Conservation (phyloP, 1,284 basidiomycete genomes). For the Ganoderma lingzhi region DNA sequence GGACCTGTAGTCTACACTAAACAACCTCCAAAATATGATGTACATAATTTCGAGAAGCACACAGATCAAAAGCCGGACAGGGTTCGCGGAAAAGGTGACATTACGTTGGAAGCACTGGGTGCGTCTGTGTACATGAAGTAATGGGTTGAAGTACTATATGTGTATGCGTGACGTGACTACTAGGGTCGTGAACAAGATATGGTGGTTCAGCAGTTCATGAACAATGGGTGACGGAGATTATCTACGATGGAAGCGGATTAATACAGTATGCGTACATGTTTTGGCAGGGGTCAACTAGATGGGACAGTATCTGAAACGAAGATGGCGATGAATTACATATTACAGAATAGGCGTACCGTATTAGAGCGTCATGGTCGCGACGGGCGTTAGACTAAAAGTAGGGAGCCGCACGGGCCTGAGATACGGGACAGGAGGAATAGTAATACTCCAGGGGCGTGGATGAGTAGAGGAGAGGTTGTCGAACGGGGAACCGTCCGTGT, state of each 20-base stretch:
- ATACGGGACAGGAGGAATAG: constrained; percentile 1
- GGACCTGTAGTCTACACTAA: no score
- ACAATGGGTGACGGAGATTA: constrained; percentile 14
- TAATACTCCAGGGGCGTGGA: background rate
- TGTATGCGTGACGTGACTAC: constrained; percentile 1
- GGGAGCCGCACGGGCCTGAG: background rate
- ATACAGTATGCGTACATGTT: constrained; percentile 31
- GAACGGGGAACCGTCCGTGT: background rate
- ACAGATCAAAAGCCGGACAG: background rate
- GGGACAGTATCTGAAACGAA: constrained; percentile 15
- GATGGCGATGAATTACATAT: constrained; percentile 19
- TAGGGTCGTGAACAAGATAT: constrained; percentile 5
- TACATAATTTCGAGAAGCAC: no score
- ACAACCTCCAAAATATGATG: background rate
- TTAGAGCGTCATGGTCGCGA: constrained; percentile 6
- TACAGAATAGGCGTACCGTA: constrained; percentile 19
- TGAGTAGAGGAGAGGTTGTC: background rate
- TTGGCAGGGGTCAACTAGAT: constrained; percentile 9
- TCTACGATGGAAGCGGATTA: constrained; percentile 27
- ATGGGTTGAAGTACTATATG: constrained; percentile 10
- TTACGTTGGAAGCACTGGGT: background rate
- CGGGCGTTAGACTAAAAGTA: background rate
- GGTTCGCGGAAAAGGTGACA: background rate
- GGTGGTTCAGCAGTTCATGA: constrained; percentile 8
- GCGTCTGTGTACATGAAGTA: constrained; percentile 4